These are phyloP conservation scores for Aspergillus tamarii DNA, from an alignment of 2,329 filamentous ascomycete species.

Conservation along the genomic window DNA sequence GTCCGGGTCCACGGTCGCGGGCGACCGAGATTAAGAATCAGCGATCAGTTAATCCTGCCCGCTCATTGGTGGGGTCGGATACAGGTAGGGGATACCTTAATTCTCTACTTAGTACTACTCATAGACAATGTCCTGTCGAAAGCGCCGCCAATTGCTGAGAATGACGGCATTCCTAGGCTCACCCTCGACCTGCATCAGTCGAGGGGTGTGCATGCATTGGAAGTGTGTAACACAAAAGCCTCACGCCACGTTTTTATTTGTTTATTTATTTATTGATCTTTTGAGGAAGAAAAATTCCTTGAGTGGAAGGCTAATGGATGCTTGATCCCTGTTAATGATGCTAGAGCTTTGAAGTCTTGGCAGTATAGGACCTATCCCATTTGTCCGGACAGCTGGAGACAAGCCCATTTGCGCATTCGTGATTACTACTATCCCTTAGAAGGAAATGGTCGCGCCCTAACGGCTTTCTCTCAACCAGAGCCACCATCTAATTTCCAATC, in stretches of 20 bases:
- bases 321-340: neutral
- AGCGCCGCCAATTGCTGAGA: neutral
- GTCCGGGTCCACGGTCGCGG: slow-evolving; percentile 18
- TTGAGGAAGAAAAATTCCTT: neutral
- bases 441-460: neutral
- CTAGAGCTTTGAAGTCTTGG: neutral
- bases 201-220: slow-evolving; percentile 13
- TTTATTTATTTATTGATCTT: neutral
- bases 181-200: slow-evolving; percentile 15
- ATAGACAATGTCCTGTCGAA: neutral
- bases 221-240: slow-evolving; percentile 15
- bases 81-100: slow-evolving; percentile 3
- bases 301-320: neutral
- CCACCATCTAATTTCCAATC: neutral
- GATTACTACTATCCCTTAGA: neutral
- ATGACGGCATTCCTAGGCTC: slow-evolving; percentile 3
- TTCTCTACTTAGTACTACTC: neutral
- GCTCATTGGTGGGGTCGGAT: neutral
- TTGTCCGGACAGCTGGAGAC: slow-evolving; percentile 2
- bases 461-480: neutral
- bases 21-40: slow-evolving; percentile 4
- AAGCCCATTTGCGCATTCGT: neutral
- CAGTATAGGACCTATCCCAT: neutral
- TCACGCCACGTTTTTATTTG: slow-evolving; percentile 17
- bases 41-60: neutral